Base-by-base conservation (phyloP, 768 basidiomycete genomes). In the Albatrellus ellisii region DNA sequence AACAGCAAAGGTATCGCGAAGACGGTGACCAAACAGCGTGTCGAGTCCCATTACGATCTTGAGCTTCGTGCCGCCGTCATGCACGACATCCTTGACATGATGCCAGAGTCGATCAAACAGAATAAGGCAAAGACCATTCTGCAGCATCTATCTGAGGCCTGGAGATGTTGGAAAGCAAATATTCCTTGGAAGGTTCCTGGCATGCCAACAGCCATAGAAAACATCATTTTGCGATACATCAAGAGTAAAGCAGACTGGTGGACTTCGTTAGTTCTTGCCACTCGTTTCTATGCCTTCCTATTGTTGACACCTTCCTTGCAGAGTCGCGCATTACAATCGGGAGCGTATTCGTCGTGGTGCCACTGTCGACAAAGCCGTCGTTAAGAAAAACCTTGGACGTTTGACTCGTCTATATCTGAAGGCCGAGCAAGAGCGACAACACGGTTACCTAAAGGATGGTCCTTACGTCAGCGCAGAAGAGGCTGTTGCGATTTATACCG, bases 71-170 rank as follows among this genome's bases (percentile, higher is more conserved):
- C 95, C 0, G 92, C 95, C 36, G 94, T 99, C 54, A 98, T 99
- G 95, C 94, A 97, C 64, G 94, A 99, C 61, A 98, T 99, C 52
- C 69, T 99, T 52, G 94, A 98, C 67, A 97, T 98, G 94, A 97
- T 98, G 94, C 95, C 95, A 6, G 95, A 98, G 61, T 90, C 87
- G 2, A 92, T 98, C 68, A 92, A 92, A 64, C 90, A 92, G 63
- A 99, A 98, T 66, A 98, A 99, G 68, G 79, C 91, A n/a, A 99
- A 99, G 70, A 98, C 95, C 9, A 98, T 99, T 50, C 57, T 99
- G 57, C 95, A 99, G 59, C 95, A 98, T 59, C 64, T 98, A 51
- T 95, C 92, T 3, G 95, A 98, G 59, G 95, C 94, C 8, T 98
- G 95, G 95, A 72, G 94, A 52, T 97, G 92, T 62, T 90, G 87